A percentile compares a stretch with the other conserved stretches of the same genome.
phyloP scores from a whole-genome alignment of 176 grass and related monocot species.

The Carex scoparia region DNA sequence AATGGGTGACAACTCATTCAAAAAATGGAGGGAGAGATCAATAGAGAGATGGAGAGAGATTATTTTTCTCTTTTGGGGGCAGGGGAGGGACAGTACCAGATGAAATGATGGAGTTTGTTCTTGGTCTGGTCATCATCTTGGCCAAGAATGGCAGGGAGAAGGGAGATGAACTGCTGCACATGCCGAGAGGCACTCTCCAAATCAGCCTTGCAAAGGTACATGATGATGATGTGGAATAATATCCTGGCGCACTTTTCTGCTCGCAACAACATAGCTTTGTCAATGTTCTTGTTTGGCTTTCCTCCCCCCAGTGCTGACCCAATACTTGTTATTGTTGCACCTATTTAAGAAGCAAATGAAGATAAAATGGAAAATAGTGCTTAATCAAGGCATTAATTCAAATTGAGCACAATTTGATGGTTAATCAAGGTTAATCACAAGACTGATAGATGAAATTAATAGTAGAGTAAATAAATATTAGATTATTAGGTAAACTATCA shows the following conservation, averaged over 20 bases:
- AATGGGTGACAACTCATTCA: not conserved
- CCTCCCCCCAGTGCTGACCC: conserved; percentile 56
- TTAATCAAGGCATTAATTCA: not conserved
- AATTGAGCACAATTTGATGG: not conserved
- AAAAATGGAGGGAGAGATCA: not conserved
- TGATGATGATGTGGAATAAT: conserved; percentile 74
- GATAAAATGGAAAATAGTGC: not conserved
- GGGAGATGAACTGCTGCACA: conserved; percentile 74
- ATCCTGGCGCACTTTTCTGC: conserved; percentile 85
- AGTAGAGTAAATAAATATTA: not conserved
- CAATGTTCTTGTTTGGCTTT: conserved; percentile 63
- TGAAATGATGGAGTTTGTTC: conserved; percentile 79
- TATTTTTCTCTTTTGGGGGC: conserved; percentile 2
- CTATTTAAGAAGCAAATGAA: conserved; percentile 10
- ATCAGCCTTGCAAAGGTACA: conserved; percentile 92
- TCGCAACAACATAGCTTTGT: conserved; percentile 93
- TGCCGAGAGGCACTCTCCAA: conserved; percentile 73
- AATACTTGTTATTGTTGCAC: conserved; percentile 33
- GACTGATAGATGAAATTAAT: not conserved
- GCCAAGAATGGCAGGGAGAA: conserved; percentile 69
- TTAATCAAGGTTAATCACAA: not conserved
- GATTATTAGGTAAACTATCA: not conserved
- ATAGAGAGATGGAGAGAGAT: conserved; percentile 2
- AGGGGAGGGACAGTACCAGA: conserved; percentile 46
- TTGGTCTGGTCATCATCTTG: conserved; percentile 86